Base-by-base conservation (phyloP, 1,284 basidiomycete genomes). In the Wolfiporia cocos region DNA sequence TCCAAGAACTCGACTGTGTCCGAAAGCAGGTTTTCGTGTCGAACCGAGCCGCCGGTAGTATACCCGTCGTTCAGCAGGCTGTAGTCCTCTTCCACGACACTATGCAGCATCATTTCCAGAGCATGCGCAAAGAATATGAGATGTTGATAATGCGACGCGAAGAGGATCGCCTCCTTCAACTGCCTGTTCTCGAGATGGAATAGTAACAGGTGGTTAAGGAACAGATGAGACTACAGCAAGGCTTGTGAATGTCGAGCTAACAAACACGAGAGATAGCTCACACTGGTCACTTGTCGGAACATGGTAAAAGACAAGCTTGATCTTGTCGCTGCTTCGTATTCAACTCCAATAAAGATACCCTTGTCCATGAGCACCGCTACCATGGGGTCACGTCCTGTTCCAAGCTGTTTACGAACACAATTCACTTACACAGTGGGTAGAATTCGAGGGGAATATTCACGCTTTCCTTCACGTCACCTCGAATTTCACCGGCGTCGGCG, bases 291-390 rank as follows among this genome's bases (percentile, higher is more conserved):
- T 62, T 95, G 85, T 43, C 93, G 79, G 68, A 95, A 98, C 65
- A 96, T 84, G 6, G 88, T 85, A 59, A 97, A 98, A 10, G 93
- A 81, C 4, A 99, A 68, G 41, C 86, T 88, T 15, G 76, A 69
- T 30, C 90, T 77, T 18, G 86, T 71, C 2, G 81, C 85, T 2
- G 81, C 78, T 60, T 96, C 92, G 42, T 94, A 81, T 54, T 98
- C 93, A 29, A 90, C 90, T 6, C 95, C 96, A 43, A 99, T 93
- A 49, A 99, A 91, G 52, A 99, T 96, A 0, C 94, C 96, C 60
- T 97, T 98, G 61, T 98, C 93, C 88, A 99, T 95, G 17, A 99
- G 73, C 4, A 96, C 92, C 46, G 93, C 92, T 95, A 17, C 5
- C 5, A 18, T 9, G n/a, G 9, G 44, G 39, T 34, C 39, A 34